Evolutionary conservation across 768 basidiomycete genomes (phyloP), one percentile per base, ranked within the genome.

Genomic region (Hypsizygus marmoreus): DNA sequence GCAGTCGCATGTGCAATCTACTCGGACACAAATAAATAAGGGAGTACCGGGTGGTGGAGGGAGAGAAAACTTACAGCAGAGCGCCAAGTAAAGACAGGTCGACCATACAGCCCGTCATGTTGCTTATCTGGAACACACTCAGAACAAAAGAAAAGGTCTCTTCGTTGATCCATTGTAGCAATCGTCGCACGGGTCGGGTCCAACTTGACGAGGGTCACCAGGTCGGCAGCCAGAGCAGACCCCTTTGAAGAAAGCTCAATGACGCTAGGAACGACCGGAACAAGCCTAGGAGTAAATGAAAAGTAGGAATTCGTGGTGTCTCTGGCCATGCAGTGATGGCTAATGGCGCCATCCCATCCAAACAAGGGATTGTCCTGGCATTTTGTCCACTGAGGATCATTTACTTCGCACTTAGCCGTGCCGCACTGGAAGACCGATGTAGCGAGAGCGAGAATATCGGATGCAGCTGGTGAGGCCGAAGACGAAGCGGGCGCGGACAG

Each of bases 381-480:
- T 12, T n/a, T 8, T 12, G 1, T 29, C 47, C 46, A 55, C 9
- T 19, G 34, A 1, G 47, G 26, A 9, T 9, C 3, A 20, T 52
- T 23, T 2, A 26, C 33, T 14, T 3, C 0, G 9, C 54, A 51
- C 9, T 3, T 16, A 20, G 14, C 4, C n/a, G 2, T n/a, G 20
- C 24, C 41, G 16, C 50, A 55, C 25, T 40, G 9, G 41, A 55
- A 55, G n/a, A 51, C 23, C 13, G 53, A 33, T n/a, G 47, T 55
- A 4, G 50, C 50, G 5, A 55, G 19, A 28, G 17, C 16, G 8
- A 49, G 16, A 20, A 35, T 23, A 42, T 55, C 53, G 9, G 23
- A 2, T n/a, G 28, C 6, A 5, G 23, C n/a, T n/a, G 49, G 22
- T 8, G 23, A n/a, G 12, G 10, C 6, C 4, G 14, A 5, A 23